phyloP scores from a whole-genome alignment of 139 green algal genomes.

The Astrephomene gubernaculifera region DNA sequence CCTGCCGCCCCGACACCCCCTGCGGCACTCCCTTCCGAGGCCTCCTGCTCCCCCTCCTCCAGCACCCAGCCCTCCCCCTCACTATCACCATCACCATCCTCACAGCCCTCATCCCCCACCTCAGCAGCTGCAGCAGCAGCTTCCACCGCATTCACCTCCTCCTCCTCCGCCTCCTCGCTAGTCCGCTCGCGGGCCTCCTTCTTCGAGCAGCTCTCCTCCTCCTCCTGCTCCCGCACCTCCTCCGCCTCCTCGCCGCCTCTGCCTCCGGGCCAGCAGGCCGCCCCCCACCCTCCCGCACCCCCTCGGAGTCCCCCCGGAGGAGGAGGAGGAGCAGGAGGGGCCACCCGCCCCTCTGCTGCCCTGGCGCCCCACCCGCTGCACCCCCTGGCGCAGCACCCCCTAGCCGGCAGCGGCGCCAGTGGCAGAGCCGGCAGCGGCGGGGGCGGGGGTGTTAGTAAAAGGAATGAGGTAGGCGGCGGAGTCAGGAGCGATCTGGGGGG shows the following conservation, averaged over 20 bases:
- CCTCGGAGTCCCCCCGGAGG: not conserved
- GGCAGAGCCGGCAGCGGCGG: not conserved
- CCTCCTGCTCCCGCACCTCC: not conserved
- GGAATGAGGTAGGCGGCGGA: too few relatives aligned
- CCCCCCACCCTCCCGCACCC: too few relatives aligned
- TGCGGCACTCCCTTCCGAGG: too few relatives aligned
- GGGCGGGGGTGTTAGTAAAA: too few relatives aligned
- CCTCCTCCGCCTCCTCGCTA: not conserved
- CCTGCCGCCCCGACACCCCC: too few relatives aligned
- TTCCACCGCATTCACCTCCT: not conserved
- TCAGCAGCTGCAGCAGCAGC: not conserved
- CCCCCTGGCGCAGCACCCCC: not conserved
- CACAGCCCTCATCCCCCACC: too few relatives aligned
- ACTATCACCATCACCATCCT: too few relatives aligned
- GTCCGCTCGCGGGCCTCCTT: constrained; percentile 10
- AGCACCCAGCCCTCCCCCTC: too few relatives aligned
- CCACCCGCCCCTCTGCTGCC: not conserved
- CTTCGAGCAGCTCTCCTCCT: constrained; percentile 11
- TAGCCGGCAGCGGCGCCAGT: not conserved
- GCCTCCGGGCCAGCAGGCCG: too few relatives aligned
- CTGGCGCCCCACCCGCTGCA: constrained; percentile 13
- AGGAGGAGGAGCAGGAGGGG: not conserved
- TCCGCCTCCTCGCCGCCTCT: too few relatives aligned
- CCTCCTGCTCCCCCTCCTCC: too few relatives aligned
- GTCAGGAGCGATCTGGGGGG: too few relatives aligned